Evolutionary conservation across 2,329 filamentous ascomycete genomes (phyloP).

Genomic region (Penicillium polonicum): DNA sequence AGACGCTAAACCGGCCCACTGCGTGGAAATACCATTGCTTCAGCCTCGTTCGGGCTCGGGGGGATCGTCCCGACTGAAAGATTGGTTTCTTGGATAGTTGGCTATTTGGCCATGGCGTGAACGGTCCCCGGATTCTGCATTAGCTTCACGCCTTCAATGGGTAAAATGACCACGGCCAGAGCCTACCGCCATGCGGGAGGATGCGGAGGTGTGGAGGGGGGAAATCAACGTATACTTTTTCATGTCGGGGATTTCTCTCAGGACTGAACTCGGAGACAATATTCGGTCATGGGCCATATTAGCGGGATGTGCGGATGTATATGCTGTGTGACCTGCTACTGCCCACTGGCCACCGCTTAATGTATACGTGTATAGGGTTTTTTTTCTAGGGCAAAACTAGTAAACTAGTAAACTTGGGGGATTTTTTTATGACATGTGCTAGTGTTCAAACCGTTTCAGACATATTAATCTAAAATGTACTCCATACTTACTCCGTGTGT

Average conservation of each 20-base stretch:
- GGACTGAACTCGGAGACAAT: neutral
- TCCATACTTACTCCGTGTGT: neutral
- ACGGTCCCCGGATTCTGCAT: neutral
- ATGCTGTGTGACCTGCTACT: constrained; percentile 2
- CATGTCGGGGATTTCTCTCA: neutral
- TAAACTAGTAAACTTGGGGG: neutral
- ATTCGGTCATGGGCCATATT: neutral
- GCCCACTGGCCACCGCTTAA: neutral
- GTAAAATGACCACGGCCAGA: neutral
- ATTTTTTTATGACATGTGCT: neutral
- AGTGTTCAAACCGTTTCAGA: neutral
- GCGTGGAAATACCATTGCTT: constrained; percentile 15
- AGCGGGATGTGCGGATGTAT: neutral
- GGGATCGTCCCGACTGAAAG: neutral
- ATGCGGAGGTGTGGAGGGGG: neutral
- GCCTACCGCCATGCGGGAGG: neutral
- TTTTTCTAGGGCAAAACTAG: neutral
- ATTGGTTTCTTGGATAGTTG: neutral
- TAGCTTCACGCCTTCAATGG: neutral
- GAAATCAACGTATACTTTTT: neutral
- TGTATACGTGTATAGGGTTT: neutral
- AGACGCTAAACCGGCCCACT: constrained; percentile 6
- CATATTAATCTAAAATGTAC: neutral
- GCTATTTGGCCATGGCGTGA: neutral
- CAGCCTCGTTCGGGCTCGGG: constrained; percentile 9